These are phyloP conservation scores for Claviceps africana DNA, from an alignment of 2,329 filamentous ascomycete genomes.

Conservation along the genomic window DNA sequence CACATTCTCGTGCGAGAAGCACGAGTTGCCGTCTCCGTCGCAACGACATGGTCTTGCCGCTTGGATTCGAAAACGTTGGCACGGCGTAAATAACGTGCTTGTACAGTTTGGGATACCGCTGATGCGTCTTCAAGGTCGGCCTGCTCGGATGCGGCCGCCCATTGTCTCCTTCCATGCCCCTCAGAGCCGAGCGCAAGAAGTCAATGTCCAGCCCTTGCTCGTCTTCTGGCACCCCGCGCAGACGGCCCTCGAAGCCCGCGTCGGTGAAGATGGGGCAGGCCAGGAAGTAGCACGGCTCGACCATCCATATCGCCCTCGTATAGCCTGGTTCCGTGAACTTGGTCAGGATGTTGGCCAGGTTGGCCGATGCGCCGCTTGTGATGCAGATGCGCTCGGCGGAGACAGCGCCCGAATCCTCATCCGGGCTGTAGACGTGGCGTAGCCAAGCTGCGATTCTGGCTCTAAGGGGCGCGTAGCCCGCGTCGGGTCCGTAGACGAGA, in stretches of 20 bases:
- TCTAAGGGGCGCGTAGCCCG: constrained; percentile 58
- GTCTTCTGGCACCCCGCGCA: constrained; percentile 63
- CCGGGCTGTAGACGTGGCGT: constrained; percentile 17
- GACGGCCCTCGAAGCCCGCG: constrained; percentile 51
- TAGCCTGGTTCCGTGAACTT: constrained; percentile 67
- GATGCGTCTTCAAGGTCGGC: constrained; percentile 4
- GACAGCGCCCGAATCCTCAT: background rate
- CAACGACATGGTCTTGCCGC: constrained; percentile 66
- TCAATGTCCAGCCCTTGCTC: constrained; percentile 61
- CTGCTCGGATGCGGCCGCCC: constrained; percentile 7
- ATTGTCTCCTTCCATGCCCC: constrained; percentile 14
- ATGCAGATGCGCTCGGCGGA: constrained; percentile 52
- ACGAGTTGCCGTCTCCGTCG: constrained; percentile 54
- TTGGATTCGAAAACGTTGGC: constrained; percentile 81
- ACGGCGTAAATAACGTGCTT: constrained; percentile 79
- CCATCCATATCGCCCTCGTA: constrained; percentile 66
- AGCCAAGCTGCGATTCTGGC: constrained; percentile 59
- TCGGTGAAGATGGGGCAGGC: constrained; percentile 78
- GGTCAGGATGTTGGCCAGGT: constrained; percentile 60
- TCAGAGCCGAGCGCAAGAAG: constrained; percentile 22
- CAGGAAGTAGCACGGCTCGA: constrained; percentile 73
- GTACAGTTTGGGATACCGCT: constrained; percentile 51
- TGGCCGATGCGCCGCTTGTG: constrained; percentile 76
- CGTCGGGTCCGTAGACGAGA: constrained; percentile 66
- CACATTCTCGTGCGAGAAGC: constrained; percentile 58